Conservation (phyloP, 2,329 filamentous ascomycete genomes). For the Penicillium sp. region DNA sequence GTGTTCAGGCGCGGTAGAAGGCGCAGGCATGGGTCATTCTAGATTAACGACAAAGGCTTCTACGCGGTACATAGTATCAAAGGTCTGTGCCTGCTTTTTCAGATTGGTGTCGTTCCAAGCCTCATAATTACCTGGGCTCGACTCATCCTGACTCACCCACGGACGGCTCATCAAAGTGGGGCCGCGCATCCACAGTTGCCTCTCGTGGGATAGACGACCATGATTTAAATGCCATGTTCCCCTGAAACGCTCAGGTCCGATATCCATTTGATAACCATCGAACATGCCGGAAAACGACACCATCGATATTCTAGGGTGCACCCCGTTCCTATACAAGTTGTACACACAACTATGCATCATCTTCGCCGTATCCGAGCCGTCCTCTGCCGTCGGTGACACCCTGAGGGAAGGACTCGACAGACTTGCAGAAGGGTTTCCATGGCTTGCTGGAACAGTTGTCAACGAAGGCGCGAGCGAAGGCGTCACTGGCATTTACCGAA, state of each 20-base stretch:
- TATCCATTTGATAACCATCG: background rate
- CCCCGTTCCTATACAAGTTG: conserved; percentile 13
- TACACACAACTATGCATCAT: conserved; percentile 21
- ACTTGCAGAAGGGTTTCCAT: conserved; percentile 12
- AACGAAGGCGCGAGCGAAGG: conserved; percentile 32
- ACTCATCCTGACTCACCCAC: background rate
- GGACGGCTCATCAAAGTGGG: background rate
- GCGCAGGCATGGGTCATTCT: too few species aligned
- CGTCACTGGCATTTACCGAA: conserved; percentile 41
- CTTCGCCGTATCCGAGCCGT: conserved; percentile 6
- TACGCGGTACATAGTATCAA: too few species aligned
- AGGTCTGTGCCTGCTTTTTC: background rate
- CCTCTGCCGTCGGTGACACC: conserved; percentile 9
- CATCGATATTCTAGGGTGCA: conserved; percentile 15
- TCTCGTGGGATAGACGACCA: background rate
- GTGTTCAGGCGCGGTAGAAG: too few species aligned
- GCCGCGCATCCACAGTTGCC: background rate
- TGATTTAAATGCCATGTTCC: background rate
- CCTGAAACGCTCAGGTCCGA: background rate
- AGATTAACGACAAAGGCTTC: too few species aligned
- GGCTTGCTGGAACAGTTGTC: conserved; percentile 43
- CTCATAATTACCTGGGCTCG: background rate
- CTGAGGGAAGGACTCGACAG: conserved; percentile 14
- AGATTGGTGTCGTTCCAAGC: background rate
- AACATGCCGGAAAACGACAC: background rate